Base-by-base conservation (phyloP, 345 rosid genomes). In the Lenwebbia sp. region DNA sequence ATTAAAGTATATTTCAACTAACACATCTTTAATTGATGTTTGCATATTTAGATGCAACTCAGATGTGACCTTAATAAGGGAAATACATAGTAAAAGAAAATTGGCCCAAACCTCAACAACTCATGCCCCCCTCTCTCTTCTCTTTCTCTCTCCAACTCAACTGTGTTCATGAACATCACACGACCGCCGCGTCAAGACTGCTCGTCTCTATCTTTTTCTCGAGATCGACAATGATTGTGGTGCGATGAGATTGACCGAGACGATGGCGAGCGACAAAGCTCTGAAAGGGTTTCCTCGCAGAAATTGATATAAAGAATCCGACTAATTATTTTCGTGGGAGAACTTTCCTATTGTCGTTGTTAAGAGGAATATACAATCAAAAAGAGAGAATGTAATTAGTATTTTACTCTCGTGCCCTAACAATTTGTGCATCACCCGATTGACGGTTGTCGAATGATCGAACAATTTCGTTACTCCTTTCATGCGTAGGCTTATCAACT, bases 151-250 rank as follows among this genome's bases (percentile, higher is more conserved):
- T n/a, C 40, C 2, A 2, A 28, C 75, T 13, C 40, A 30, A 1
- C 22, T 65, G 17, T 30, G 6, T 33, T 65, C 19, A 3, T 33
- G 23, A 30, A 30, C 0, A 65, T 65, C 5, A 0, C 22, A 8
- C 2, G 25, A 1, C 1, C 10, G 6, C 3, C 1, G 0, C 7
- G 3, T 65, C 44, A 33, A 33, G 13, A 19, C 0, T 33, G 13
- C 78, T 17, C 23, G 5, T 33, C 44, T 33, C 25, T 4, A 33
- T 65, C 78, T 33, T 50, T 50, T 0, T 50, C 52, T 50, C 52
- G 13, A 11, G 52, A 50, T 53, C 54, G 0, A 53, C 54, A 13
- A 17, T 17, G 6, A 53, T 14, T 5, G 21, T 5, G 54, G 54
- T 23, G 19, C 3, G 0, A 21, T 65, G 13, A 17, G 19, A 30